phyloP scores from a whole-genome alignment of 2,329 filamentous ascomycete species.

The Colletotrichum melonis region DNA sequence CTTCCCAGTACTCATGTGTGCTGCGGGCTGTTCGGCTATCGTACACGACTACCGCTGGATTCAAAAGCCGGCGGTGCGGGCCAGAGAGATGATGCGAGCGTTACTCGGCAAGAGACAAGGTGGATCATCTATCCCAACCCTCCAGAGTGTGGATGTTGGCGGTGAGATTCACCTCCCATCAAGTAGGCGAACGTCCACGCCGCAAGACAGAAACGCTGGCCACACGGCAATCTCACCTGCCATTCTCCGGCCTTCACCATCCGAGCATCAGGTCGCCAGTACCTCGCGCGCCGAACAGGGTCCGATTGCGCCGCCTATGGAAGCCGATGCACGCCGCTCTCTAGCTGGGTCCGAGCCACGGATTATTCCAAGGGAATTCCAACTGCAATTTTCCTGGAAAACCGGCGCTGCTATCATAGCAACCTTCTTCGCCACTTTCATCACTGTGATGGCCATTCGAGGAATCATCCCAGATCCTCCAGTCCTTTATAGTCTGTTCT shows the following conservation, averaged over 20 bases:
- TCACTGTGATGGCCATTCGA: conserved; percentile 64
- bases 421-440: conserved; percentile 67
- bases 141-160: too few relatives aligned
- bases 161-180: too few relatives aligned
- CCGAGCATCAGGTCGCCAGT: too few relatives aligned
- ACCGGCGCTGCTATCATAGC: conserved; percentile 53
- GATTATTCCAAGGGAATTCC: conserved; percentile 46
- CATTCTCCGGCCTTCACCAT: too few relatives aligned
- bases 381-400: conserved; percentile 57
- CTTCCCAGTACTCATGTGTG: conserved; percentile 73
- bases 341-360: conserved; percentile 39
- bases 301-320: too few relatives aligned
- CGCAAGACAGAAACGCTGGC: too few relatives aligned
- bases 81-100: too few relatives aligned
- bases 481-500: conserved; percentile 70
- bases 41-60: conserved; percentile 67
- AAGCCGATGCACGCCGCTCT: conserved; percentile 8
- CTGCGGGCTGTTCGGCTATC: conserved; percentile 63
- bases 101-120: too few relatives aligned
- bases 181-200: too few relatives aligned
- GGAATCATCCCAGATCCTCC: conserved; percentile 53
- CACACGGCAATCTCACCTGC: too few relatives aligned
- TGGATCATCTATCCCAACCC: too few relatives aligned
- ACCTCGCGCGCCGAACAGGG: too few relatives aligned
- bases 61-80: conserved; percentile 45